phyloP scores from a whole-genome alignment of 345 rosid species.

The Pseudoturritis turrita region DNA sequence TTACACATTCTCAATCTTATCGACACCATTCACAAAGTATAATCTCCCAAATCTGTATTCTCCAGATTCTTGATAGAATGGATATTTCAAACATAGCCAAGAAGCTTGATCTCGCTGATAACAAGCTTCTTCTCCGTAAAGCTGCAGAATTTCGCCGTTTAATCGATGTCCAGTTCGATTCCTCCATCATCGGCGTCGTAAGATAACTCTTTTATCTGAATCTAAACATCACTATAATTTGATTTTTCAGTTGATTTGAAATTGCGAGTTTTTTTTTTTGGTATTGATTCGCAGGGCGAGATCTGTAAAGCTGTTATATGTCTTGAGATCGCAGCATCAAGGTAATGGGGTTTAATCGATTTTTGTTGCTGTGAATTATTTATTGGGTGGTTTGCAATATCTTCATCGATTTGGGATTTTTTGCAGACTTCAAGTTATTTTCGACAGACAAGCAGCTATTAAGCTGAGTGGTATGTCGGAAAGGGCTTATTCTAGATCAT shows the following conservation, averaged over 20 bases:
- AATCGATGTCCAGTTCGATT: slow-evolving; percentile 74
- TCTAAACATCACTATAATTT: background rate
- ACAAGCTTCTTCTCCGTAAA: slow-evolving; percentile 56
- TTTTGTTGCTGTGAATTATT: background rate
- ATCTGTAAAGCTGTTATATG: slow-evolving; percentile 78
- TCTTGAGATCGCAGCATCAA: slow-evolving; percentile 75
- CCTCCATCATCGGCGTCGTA: slow-evolving; percentile 81
- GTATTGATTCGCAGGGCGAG: slow-evolving; percentile 56
- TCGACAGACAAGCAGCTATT: slow-evolving; percentile 6
- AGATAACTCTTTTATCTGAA: background rate
- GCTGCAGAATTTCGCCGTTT: slow-evolving; percentile 89
- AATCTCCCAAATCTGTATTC: background rate
- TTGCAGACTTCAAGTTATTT: background rate
- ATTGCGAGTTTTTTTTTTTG: background rate
- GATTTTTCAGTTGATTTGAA: background rate
- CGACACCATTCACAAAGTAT: background rate
- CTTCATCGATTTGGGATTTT: background rate
- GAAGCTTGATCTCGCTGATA: slow-evolving; percentile 52
- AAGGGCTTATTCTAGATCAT: slow-evolving; percentile 44
- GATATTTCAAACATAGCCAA: slow-evolving; percentile 62
- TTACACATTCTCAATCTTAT: no score
- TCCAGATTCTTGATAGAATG: slow-evolving; percentile 32
- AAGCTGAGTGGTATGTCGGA: background rate
- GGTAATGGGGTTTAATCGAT: slow-evolving; percentile 24
- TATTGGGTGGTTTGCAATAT: background rate